A percentile compares a stretch with the other conserved stretches of the same genome.
Evolutionary conservation across 768 basidiomycete genomes (phyloP).

Genomic region (Steccherinum ochraceum): DNA sequence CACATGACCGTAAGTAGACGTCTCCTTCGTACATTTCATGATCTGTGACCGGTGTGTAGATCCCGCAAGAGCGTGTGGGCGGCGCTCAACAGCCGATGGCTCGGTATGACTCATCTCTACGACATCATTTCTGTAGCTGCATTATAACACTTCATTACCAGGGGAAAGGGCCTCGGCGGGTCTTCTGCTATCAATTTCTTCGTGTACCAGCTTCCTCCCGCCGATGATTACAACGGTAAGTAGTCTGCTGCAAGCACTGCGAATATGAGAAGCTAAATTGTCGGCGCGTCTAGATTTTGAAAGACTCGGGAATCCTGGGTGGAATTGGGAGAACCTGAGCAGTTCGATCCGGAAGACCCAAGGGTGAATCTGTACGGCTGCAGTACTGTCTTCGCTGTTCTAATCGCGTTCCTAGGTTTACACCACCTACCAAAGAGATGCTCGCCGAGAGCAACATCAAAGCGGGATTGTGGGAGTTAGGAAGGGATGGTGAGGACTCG

Average conservation of each 20-base stretch:
- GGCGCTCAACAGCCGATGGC: constrained; percentile 4
- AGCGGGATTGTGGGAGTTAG: constrained; percentile 2
- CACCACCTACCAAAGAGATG: neutral
- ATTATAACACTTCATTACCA: neutral
- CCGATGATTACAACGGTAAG: constrained; percentile 18
- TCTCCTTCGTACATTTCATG: neutral
- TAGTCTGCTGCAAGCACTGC: too few relatives aligned
- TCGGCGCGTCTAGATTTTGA: neutral
- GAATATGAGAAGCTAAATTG: too few relatives aligned
- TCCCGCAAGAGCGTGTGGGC: constrained; percentile 4
- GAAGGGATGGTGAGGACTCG: neutral
- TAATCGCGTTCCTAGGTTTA: too few relatives aligned
- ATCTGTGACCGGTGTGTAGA: neutral
- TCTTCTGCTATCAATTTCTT: constrained; percentile 21
- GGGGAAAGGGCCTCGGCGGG: constrained; percentile 23
- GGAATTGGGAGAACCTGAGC: constrained; percentile 13
- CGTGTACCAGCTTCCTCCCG: constrained; percentile 17
- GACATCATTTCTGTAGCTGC: neutral
- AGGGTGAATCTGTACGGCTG: too few relatives aligned
- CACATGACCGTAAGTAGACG: constrained; percentile 15
- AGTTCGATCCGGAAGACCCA: constrained; percentile 16
- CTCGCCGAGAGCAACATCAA: neutral
- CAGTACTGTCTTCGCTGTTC: too few relatives aligned
- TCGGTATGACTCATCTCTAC: neutral
- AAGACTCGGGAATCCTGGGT: neutral